Evolutionary conservation across 805 yeast genomes (phyloP).

Genomic region (Maudiozyma bulderi): DNA sequence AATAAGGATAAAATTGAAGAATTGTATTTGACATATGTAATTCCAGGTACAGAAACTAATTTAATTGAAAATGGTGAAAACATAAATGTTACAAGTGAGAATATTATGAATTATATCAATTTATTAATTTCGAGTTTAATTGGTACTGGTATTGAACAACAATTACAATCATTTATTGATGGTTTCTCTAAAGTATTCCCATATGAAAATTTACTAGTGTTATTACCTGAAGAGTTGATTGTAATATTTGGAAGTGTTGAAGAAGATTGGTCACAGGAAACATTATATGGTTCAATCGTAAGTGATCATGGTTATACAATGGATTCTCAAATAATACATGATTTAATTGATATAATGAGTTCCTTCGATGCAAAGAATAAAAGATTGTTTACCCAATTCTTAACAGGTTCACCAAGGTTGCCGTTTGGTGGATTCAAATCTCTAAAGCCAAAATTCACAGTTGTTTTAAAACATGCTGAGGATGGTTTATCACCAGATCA

Average conservation of each 20-base stretch:
- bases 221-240: conserved; percentile 66
- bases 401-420: conserved; percentile 86
- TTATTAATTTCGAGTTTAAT: conserved; percentile 50
- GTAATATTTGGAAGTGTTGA: conserved; percentile 64
- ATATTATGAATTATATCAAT: conserved; percentile 49
- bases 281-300: conserved; percentile 49
- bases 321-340: conserved; percentile 54
- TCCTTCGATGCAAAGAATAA: conserved; percentile 46
- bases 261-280: conserved; percentile 77
- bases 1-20: conserved; percentile 29
- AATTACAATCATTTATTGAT: conserved; percentile 55
- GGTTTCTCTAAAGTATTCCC: conserved; percentile 86
- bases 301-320: conserved; percentile 87
- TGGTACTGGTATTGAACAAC: conserved; percentile 53
- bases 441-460: conserved; percentile 73
- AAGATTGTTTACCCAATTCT: conserved; percentile 69
- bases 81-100: conserved; percentile 38
- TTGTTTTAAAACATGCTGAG: conserved; percentile 78
- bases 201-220: conserved; percentile 55
- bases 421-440: conserved; percentile 92
- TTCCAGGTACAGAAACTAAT: conserved; percentile 68
- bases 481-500: conserved; percentile 59
- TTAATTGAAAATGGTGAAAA: conserved; percentile 49
- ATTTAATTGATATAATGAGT: conserved; percentile 53
- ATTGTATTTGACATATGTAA: conserved; percentile 52